phyloP scores from a whole-genome alignment of 768 basidiomycete species.

The Mycena vitilis region DNA sequence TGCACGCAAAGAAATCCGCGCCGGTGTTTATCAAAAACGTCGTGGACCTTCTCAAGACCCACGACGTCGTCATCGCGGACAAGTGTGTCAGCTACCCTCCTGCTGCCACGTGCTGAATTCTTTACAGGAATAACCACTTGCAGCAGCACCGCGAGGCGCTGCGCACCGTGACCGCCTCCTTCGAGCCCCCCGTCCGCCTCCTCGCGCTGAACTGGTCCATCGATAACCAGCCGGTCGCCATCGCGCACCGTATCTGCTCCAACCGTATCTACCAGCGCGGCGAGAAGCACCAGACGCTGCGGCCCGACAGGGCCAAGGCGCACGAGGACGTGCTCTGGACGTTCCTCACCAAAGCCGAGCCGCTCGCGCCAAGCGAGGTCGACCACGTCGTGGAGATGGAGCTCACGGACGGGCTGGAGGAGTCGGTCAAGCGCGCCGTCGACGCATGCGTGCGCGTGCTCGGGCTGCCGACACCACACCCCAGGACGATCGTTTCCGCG shows the following conservation, averaged over 20 bases:
- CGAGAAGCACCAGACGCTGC: constrained; percentile 86
- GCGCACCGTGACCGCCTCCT: constrained; percentile 60
- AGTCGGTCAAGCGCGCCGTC: constrained; percentile 68
- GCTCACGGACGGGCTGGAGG: constrained; percentile 64
- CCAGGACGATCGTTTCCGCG: constrained; percentile 67
- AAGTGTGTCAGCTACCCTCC: constrained; percentile 62
- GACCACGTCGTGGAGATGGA: constrained; percentile 79
- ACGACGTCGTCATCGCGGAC: constrained; percentile 92
- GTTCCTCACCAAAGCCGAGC: constrained; percentile 74
- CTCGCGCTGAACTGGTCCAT: constrained; percentile 85
- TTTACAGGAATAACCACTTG: constrained; percentile 85
- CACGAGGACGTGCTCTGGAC: constrained; percentile 84
- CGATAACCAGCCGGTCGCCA: constrained; percentile 65
- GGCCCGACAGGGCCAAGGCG: constrained; percentile 61
- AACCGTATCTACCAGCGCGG: constrained; percentile 83
- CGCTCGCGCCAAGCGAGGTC: constrained; percentile 71
- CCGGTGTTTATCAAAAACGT: constrained; percentile 82
- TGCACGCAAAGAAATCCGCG: constrained; percentile 79
- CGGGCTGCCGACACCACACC: constrained; percentile 60
- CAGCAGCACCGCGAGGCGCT: constrained; percentile 79
- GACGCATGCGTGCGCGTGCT: constrained; percentile 67
- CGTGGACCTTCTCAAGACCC: constrained; percentile 61
- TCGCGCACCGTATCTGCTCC: constrained; percentile 79
- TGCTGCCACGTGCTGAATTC: background rate
- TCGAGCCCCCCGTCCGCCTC: constrained; percentile 70